Base-by-base conservation (phyloP, 2,329 filamentous ascomycete genomes). In the Calycina herbarum region DNA sequence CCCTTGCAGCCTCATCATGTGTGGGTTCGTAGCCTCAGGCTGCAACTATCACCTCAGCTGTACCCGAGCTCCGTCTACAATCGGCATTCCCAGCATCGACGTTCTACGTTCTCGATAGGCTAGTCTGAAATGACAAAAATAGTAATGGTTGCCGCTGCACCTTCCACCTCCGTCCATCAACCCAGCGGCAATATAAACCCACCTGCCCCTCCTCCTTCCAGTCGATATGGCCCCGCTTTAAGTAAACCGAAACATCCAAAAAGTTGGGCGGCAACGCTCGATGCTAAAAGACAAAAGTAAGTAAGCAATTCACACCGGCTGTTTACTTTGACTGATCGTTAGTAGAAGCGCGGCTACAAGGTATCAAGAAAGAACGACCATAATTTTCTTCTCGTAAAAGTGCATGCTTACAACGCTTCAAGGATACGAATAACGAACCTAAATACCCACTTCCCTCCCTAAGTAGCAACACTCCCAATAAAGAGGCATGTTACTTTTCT, bases 241-340 rank as follows among this genome's bases (percentile, higher is more conserved):
- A 72, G 61, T 66, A 68, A 69, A 71, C 59, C 66, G 63, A 69
- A 72, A 71, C 65, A 67, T 64, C 64, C 64, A 65, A 66, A 69
- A 65, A 61, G 62, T 64, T 68, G 62, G 56, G 66, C 70, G 59
- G 63, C 70, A 71, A 69, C 56, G 8, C 62, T 69, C 62, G 40
- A 57, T 68, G 62, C 65, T 59, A 71, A 71, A 72, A 67, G 59
- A 63, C 68, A 10, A 67, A 69, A 33, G 59, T 63, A 68, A 4
- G 27, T 29, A 29, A 70, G 64, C 54, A 54, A 71, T 69, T 63
- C 61, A 64, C 35, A 48, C 63, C 57, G 6, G 62, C 65, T 57
- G 62, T 62, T 51, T 71, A 64, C 64, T 67, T 66, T 69, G 60
- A 68, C 67, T 72, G 61, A 72, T 67, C 62, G 51, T 70, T 68